These are phyloP conservation scores for Boechera stricta DNA, from an alignment of 345 rosid species.

Conservation along the genomic window DNA sequence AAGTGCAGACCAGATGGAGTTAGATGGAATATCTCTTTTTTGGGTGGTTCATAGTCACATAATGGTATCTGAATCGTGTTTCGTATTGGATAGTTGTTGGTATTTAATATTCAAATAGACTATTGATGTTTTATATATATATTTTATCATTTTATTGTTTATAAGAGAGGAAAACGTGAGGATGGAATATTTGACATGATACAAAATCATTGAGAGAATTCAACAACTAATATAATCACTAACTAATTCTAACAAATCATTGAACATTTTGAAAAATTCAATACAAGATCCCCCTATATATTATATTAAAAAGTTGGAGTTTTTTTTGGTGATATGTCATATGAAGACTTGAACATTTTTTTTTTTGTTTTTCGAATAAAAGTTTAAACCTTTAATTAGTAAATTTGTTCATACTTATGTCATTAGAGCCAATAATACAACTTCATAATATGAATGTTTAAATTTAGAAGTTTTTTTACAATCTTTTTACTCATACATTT, in stretches of 20 bases:
- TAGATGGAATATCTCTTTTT: no score
- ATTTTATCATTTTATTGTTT: neutral
- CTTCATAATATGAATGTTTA: neutral
- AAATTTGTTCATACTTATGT: neutral
- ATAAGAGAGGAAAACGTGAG: slow-evolving; percentile 25
- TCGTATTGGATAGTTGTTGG: slow-evolving; percentile 34
- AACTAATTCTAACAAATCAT: neutral
- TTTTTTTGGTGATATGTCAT: no score
- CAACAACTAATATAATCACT: neutral
- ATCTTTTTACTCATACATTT: neutral
- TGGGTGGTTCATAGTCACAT: neutral
- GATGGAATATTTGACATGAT: neutral
- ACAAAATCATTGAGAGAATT: neutral
- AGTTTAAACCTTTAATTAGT: neutral
- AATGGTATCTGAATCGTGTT: slow-evolving; percentile 25
- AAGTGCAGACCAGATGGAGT: no score
- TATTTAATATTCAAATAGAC: neutral
- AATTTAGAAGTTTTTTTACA: neutral
- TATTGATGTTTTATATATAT: neutral
- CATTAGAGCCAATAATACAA: neutral
- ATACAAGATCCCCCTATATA: neutral
- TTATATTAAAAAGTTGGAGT: neutral
- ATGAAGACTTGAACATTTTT: no score
- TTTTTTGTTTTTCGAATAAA: no score
- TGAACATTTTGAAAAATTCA: slow-evolving; percentile 6